phyloP scores from a whole-genome alignment of 2,329 filamentous ascomycete genomes.

The Aureobasidium sp. region DNA sequence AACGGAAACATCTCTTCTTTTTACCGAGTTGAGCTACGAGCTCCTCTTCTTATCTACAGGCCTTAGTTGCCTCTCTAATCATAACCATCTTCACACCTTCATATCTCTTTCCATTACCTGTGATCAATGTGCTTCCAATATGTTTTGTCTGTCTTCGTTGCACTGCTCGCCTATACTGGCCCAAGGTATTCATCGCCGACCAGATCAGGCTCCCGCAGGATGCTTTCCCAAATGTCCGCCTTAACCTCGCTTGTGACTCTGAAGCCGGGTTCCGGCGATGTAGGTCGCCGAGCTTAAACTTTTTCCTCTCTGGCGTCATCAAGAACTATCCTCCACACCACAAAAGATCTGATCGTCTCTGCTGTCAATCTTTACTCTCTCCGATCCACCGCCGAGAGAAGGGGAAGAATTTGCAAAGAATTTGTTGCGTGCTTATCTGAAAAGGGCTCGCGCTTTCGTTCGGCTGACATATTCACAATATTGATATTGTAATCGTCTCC shows the following conservation, averaged over 20 bases:
- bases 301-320: background rate
- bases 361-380: background rate
- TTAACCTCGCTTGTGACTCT: slow-evolving; percentile 5
- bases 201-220: background rate
- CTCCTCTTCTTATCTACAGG: slow-evolving; percentile 2
- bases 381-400: slow-evolving; percentile 1
- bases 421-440: background rate
- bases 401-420: slow-evolving; percentile 1
- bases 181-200: background rate
- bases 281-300: slow-evolving; percentile 8
- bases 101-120: background rate
- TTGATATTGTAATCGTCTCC: background rate
- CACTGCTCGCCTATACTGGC: background rate
- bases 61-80: slow-evolving; percentile 1
- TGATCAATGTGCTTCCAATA: background rate
- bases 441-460: background rate
- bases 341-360: background rate
- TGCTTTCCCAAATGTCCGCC: background rate
- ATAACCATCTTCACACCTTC: slow-evolving; percentile 1
- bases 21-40: background rate
- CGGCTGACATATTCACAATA: background rate
- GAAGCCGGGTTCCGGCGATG: background rate
- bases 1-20: slow-evolving; percentile 5
- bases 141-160: background rate
- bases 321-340: slow-evolving; percentile 1